A percentile compares a stretch with the other conserved stretches of the same genome.
These are phyloP conservation scores for Perkinsus olseni DNA, from an alignment of 169 alveolate genomes.

Conservation along the genomic window DNA sequence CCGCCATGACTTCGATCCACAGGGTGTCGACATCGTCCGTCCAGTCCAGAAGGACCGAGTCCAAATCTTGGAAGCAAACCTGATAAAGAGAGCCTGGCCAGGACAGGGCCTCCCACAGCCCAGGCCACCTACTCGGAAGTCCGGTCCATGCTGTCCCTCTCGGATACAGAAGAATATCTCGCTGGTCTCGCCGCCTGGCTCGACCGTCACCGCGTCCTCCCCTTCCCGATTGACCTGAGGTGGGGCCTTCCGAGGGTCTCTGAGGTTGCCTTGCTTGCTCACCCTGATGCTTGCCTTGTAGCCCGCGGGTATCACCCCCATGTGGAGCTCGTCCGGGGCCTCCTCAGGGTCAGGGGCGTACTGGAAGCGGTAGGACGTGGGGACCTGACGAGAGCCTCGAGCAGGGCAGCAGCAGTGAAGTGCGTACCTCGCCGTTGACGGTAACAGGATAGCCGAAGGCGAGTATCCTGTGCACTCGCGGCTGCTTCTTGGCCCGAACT, in stretches of 20 bases:
- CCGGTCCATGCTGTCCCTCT: not conserved
- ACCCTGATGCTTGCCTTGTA: not conserved
- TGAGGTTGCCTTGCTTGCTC: not conserved
- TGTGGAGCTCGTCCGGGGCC: not conserved
- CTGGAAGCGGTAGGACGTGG: not conserved
- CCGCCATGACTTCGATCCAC: not conserved
- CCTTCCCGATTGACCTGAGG: not conserved
- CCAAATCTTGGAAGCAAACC: not conserved
- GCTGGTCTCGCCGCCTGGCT: not conserved
- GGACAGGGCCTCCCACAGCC: not conserved
- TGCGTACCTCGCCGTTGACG: not conserved
- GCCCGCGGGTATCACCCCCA: not conserved
- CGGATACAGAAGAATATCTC: not conserved
- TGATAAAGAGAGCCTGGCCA: not conserved
- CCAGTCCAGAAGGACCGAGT: not conserved
- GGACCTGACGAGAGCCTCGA: not conserved
- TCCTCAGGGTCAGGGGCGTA: not conserved
- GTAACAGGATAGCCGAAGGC: not conserved
- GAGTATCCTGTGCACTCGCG: not conserved
- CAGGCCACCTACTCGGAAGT: not conserved
- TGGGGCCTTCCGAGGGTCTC: not conserved
- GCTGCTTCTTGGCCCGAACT: not conserved
- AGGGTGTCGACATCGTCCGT: not conserved
- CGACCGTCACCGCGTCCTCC: not conserved
- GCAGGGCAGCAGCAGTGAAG: not conserved